phyloP scores from a whole-genome alignment of 2,329 filamentous ascomycete genomes.

The Talaromyces sp. region DNA sequence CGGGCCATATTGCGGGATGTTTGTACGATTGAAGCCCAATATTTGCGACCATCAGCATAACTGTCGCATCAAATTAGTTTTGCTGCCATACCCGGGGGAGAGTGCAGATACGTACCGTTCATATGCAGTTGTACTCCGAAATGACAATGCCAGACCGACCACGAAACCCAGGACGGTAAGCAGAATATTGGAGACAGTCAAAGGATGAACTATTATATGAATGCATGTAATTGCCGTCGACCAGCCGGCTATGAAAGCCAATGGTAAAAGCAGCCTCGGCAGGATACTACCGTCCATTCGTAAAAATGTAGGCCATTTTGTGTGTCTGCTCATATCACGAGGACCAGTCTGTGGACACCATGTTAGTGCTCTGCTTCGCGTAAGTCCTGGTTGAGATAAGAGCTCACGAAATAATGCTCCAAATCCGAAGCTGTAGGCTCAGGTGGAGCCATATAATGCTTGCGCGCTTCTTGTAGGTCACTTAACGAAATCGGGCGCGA shows the following conservation, averaged over 20 bases:
- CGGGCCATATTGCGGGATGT: constrained; percentile 57
- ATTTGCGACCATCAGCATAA: constrained; percentile 60
- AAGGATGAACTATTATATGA: constrained; percentile 40
- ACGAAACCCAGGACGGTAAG: constrained; percentile 77
- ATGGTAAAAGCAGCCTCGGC: constrained; percentile 67
- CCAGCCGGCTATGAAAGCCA: constrained; percentile 60
- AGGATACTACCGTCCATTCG: constrained; percentile 70
- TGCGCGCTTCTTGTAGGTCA: constrained; percentile 23
- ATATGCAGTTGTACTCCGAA: constrained; percentile 71
- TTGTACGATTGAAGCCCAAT: constrained; percentile 55
- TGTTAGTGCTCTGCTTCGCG: constrained; percentile 16
- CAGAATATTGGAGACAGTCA: constrained; percentile 62
- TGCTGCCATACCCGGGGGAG: not conserved
- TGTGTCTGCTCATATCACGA: constrained; percentile 65
- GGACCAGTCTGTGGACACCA: constrained; percentile 39
- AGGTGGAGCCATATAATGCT: not conserved
- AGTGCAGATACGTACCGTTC: constrained; percentile 52
- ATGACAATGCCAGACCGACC: constrained; percentile 71
- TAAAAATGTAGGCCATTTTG: constrained; percentile 70
- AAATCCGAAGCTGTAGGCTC: constrained; percentile 38
- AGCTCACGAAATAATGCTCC: constrained; percentile 57
- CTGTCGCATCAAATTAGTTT: constrained; percentile 18
- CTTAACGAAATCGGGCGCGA: constrained; percentile 32
- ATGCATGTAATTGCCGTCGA: constrained; percentile 60
- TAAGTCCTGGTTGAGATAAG: not conserved